A percentile compares a stretch with the other conserved stretches of the same genome.
These are phyloP conservation scores for Pythium guiyangense DNA, from an alignment of 352 stramenopile genomes.

Conservation along the genomic window DNA sequence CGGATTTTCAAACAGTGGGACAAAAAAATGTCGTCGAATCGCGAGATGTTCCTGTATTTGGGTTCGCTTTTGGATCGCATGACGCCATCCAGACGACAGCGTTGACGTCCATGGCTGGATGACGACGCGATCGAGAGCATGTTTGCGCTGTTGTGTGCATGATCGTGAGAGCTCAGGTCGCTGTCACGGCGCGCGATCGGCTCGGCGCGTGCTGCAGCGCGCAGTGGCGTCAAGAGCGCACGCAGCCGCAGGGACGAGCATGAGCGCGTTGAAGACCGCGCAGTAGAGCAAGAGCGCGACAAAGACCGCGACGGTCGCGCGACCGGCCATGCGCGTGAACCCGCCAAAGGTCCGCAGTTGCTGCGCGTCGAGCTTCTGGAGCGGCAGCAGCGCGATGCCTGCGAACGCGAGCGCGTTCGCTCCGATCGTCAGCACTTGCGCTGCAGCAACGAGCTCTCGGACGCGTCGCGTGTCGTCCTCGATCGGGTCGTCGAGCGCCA, in stretches of 20 bases:
- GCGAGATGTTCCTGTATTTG: too few species aligned
- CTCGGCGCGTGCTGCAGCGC: too few species aligned
- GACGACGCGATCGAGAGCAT: too few species aligned
- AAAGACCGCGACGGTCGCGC: constrained; percentile 28
- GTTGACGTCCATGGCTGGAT: too few species aligned
- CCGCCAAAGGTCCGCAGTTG: constrained; percentile 33
- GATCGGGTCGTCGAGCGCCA: constrained; percentile 5
- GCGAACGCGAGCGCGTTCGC: constrained; percentile 10
- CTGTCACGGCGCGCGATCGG: background rate
- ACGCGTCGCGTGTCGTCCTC: constrained; percentile 7
- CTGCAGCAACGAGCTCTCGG: constrained; percentile 7
- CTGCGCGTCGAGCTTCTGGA: constrained; percentile 44
- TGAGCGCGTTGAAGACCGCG: constrained; percentile 39
- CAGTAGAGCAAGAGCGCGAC: constrained; percentile 38
- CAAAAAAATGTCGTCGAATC: too few species aligned
- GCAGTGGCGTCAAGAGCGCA: background rate
- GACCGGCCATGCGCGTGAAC: constrained; percentile 41
- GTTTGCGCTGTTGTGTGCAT: too few species aligned
- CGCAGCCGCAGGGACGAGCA: constrained; percentile 26
- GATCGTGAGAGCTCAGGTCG: too few species aligned
- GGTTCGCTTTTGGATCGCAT: too few species aligned
- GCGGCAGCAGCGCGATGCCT: constrained; percentile 20
- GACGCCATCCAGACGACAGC: too few species aligned
- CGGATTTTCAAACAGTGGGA: too few species aligned
- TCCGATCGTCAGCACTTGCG: constrained; percentile 8